A percentile compares a stretch with the other conserved stretches of the same genome.
phyloP scores from a whole-genome alignment of 305 asterid genomes.

The Fraxinus velutina region DNA sequence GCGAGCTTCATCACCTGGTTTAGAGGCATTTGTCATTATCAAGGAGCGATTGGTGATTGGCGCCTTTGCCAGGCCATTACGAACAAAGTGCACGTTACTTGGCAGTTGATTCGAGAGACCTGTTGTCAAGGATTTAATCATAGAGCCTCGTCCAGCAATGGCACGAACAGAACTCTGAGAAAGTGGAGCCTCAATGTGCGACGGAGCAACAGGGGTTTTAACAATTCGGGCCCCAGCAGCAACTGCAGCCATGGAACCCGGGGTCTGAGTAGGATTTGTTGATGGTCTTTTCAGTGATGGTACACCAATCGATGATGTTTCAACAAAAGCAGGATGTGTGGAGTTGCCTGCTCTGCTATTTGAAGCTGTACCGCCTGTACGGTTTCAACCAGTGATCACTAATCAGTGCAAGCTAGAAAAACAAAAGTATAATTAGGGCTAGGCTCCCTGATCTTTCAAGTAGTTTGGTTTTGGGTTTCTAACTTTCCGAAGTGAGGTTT shows the following conservation, averaged over 20 bases:
- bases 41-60: conserved; percentile 43
- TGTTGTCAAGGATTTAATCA: conserved; percentile 40
- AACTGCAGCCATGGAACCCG: conserved; percentile 71
- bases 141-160: conserved; percentile 47
- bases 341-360: conserved; percentile 21
- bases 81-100: conserved; percentile 84
- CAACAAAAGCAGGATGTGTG: conserved; percentile 20
- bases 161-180: conserved; percentile 62
- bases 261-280: conserved; percentile 33
- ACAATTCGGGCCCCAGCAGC: conserved; percentile 81
- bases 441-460: neutral
- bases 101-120: conserved; percentile 57
- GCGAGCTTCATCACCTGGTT: conserved; percentile 32
- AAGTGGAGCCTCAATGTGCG: conserved; percentile 56
- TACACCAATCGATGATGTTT: conserved; percentile 33
- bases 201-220: conserved; percentile 58
- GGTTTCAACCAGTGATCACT: conserved; percentile 9
- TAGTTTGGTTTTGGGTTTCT: neutral
- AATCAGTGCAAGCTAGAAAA: neutral
- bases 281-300: conserved; percentile 40
- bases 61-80: conserved; percentile 60
- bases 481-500: neutral
- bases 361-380: conserved; percentile 24
- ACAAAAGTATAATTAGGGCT: neutral
- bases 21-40: conserved; percentile 39